Evolutionary conservation across 352 stramenopile species (phyloP), one percentile per base, ranked within the genome.

Genomic region (Pythium rishiriense): DNA sequence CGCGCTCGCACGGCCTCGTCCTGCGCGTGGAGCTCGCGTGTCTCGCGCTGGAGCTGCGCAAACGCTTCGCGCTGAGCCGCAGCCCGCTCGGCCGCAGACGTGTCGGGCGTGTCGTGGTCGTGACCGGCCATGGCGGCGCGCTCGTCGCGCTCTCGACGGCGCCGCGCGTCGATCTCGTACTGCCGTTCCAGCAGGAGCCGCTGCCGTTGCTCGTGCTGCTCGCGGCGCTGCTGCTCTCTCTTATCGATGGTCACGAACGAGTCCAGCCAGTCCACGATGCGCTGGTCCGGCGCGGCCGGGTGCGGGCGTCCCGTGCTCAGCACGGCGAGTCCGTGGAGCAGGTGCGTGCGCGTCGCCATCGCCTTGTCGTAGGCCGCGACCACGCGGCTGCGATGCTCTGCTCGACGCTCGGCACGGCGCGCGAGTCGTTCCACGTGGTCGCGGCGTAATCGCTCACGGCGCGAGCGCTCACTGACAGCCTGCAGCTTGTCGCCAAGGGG

Each of bases 221-320:
- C 51, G 37, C 68, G 58, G 0, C 66, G 66, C 14, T 82, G 76
- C 29, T 66, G 68, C 22, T 85, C 68, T 12, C 71, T 63, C 39
- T 69, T 87, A 25, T 89, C 69, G 17, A 89, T 68, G 17, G 82
- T 89, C 41, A 73, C 62, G 17, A 91, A 63, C 0, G 82, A 88
- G 22, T 67, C 72, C 3, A 88, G 75, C 82, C 82, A 91, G 8
- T 78, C 70, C 0, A 57, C 49, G 53, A 91, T 81, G 1, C 49
- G 35, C 62, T 89, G 78, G 3, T 72, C 53, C 0, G 66, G 61
- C 10, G 82, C 63, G 8, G 55, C 68, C 25, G 80, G 71, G 29
- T 88, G 82, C 3, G 63, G 22, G n/a, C 82, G 63, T 14, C 73
- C 82, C 28, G 33, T 69, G 49, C 43, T 74, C 7, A 91, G 42